These are phyloP conservation scores for Linnemannia schmuckeri DNA, from an alignment of 192 early-diverging fungal genomes.

Conservation along the genomic window DNA sequence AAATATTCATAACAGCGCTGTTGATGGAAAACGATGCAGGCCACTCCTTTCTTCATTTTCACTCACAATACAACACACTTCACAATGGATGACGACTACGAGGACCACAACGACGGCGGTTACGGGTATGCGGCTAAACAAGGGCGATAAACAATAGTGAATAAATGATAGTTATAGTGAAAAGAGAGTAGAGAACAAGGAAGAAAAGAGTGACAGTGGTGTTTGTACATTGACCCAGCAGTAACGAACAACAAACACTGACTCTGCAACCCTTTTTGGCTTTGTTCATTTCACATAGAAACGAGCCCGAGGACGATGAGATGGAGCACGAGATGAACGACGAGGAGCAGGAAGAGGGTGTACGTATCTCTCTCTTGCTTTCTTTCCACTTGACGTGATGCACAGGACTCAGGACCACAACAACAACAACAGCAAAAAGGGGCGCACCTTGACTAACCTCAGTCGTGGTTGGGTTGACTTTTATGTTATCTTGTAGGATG, in stretches of 20 bases:
- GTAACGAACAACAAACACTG: not conserved
- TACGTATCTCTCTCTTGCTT: constrained; percentile 13
- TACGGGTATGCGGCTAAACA: constrained; percentile 28
- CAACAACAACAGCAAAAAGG: not conserved
- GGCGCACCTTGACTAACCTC: not conserved
- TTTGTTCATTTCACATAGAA: constrained; percentile 12
- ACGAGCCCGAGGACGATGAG: constrained; percentile 51
- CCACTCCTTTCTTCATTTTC: not conserved
- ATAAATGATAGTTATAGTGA: too few species aligned
- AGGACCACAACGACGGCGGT: constrained; percentile 33
- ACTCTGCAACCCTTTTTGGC: not conserved
- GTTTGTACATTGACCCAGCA: too few species aligned
- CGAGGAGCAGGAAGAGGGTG: constrained; percentile 30
- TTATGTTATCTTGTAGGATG: constrained; percentile 2
- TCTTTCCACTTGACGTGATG: not conserved
- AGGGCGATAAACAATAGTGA: too few species aligned
- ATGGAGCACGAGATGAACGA: constrained; percentile 40
- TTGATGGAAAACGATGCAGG: not conserved
- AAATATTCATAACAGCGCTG: not conserved
- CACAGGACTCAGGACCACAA: not conserved
- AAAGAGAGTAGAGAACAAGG: not conserved
- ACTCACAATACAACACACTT: not conserved
- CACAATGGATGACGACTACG: constrained; percentile 47
- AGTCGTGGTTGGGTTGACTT: not conserved
- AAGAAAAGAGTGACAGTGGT: too few species aligned